These are phyloP conservation scores for Moesziomyces aphidis DNA, from an alignment of 1,284 basidiomycete species.

Conservation along the genomic window DNA sequence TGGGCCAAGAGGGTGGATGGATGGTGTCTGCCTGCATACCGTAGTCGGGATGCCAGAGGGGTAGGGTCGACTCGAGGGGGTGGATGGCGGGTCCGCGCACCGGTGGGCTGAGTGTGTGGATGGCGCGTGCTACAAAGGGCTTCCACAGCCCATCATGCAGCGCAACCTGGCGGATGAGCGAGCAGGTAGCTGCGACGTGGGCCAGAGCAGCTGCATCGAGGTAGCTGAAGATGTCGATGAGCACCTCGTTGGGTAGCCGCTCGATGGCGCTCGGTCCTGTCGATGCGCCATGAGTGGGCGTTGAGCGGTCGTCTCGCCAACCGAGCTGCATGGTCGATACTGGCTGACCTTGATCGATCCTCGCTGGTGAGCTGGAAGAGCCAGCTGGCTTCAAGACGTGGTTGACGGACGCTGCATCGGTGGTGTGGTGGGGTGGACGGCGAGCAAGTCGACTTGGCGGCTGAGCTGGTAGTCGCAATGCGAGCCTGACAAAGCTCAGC, in stretches of 20 bases:
- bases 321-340: constrained; percentile 7
- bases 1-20: constrained; percentile 36
- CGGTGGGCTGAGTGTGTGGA: constrained; percentile 27
- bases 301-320: neutral
- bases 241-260: constrained; percentile 31
- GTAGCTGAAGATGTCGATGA: constrained; percentile 32
- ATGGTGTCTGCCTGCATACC: constrained; percentile 27
- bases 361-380: neutral
- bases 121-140: constrained; percentile 20
- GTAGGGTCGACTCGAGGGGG: constrained; percentile 23
- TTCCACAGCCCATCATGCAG: constrained; percentile 40
- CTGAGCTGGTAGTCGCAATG: no score
- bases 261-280: constrained; percentile 11
- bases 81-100: constrained; percentile 19
- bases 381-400: constrained; percentile 7
- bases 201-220: constrained; percentile 25
- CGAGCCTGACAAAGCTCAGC: no score
- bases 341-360: neutral
- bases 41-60: constrained; percentile 43
- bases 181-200: constrained; percentile 17
- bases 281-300: neutral
- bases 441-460: no score
- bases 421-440: no score
- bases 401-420: constrained; percentile 7
- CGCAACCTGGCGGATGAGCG: constrained; percentile 17